phyloP scores from a whole-genome alignment of 352 stramenopile species.

The Discostella stelligera region DNA sequence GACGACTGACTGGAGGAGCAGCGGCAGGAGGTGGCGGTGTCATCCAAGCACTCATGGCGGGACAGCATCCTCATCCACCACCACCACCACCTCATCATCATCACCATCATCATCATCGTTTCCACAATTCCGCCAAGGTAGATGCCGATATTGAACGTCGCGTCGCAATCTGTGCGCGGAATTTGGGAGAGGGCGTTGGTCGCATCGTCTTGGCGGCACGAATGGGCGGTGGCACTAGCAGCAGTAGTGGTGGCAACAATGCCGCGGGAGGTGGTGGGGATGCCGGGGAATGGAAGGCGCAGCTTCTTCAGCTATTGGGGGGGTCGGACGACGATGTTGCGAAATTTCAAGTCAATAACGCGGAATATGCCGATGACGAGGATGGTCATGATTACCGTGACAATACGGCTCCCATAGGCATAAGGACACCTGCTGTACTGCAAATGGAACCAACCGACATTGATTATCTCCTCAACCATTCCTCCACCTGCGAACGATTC shows the following conservation, averaged over 20 bases:
- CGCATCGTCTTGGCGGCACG: slow-evolving; percentile 75
- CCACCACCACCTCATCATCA: neutral
- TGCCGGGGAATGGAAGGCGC: slow-evolving; percentile 58
- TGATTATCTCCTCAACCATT: slow-evolving; percentile 70
- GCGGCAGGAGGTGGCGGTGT: neutral
- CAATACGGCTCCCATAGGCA: neutral
- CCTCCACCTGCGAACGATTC: slow-evolving; percentile 72
- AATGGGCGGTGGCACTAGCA: slow-evolving; percentile 24
- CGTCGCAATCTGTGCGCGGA: slow-evolving; percentile 64
- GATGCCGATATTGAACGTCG: slow-evolving; percentile 78
- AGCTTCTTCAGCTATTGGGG: slow-evolving; percentile 61
- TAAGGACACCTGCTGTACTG: neutral
- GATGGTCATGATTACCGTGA: neutral
- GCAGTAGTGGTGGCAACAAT: slow-evolving; percentile 14
- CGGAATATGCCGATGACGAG: neutral
- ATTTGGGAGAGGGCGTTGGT: slow-evolving; percentile 75
- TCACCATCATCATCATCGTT: slow-evolving; percentile 6
- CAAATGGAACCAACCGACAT: slow-evolving; percentile 52
- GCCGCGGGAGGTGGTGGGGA: slow-evolving; percentile 3
- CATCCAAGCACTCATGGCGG: slow-evolving; percentile 59
- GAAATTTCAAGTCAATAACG: neutral
- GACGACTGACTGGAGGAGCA: neutral
- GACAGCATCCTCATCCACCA: slow-evolving; percentile 12
- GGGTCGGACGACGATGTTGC: slow-evolving; percentile 19
- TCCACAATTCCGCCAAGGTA: slow-evolving; percentile 23